Evolutionary conservation across 2,329 filamentous ascomycete genomes (phyloP), one percentile per base, ranked within the genome.

Genomic region (Furcasterigmium sp.): DNA sequence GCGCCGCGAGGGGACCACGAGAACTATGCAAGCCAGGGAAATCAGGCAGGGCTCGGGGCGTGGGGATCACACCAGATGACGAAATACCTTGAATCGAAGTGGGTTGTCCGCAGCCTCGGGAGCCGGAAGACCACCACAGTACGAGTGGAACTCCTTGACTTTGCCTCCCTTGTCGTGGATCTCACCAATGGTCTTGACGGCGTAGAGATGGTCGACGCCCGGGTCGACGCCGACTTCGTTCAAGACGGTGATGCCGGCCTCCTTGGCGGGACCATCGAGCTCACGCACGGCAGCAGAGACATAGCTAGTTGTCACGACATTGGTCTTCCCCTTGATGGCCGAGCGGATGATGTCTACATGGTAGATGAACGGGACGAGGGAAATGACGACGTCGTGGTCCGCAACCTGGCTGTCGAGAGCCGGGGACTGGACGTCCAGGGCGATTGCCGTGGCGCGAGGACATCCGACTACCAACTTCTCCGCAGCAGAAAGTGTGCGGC

Each of bases 221-320:
- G 19, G n/a, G 15, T 35, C 76, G 13, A 79, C 64, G 39, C 81
- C 81, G 53, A 84, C 83, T 67, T 87, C 83, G 62, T 87, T 87
- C 73, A 87, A 76, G 49, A 87, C 80, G 2, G 80, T 84, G 59
- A 87, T 86, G 37, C 82, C 83, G 8, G 84, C 84, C 45, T 78
- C 76, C 64, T 83, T 84, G 47, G 74, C 78, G 4, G 32, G 25
- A 44, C 71, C 67, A 46, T 86, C 79, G 30, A 87, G 70, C 59
- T 80, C 82, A 64, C 75, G 65, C 79, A 87, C 85, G 13, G 80
- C 81, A 2, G 80, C 79, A 8, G 80, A 84, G 45, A 85, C 79
- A 56, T 87, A 87, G n/a, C 76, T 82, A n/a, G 84, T 86, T 20
- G 84, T 87, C 49, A 87, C 83, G 20, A 87, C 82, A 65, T 87